Evolutionary conservation across 2,329 filamentous ascomycete genomes (phyloP), one percentile per base, ranked within the genome.

Genomic region (Ilyonectria mors-panacis): DNA sequence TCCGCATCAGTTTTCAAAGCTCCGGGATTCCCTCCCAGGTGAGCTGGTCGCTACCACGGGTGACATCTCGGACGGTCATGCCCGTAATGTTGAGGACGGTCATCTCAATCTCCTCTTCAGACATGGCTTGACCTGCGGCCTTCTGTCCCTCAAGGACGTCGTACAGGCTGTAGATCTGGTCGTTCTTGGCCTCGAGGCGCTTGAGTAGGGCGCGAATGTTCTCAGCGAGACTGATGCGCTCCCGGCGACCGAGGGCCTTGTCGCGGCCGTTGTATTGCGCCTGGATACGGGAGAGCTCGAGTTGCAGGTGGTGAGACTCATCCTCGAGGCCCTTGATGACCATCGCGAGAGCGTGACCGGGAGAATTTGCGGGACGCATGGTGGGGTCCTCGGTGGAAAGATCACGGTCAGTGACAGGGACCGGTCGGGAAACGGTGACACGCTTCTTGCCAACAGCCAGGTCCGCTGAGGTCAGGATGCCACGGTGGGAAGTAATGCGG

Each of bases 101-200:
- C 73, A 90, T 84, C 73, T 92, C 90, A 48, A 91, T 83, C 73
- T 90, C 87, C 21, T 89, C 86, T 71, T 88, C 86, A 1, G 84
- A 87, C 86, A 92, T 91, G 70, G 87, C 85, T 75, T 89, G 87
- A 0, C 89, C 89, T 3, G 86, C 85, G 37, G 85, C 85, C 81
- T 92, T 93, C 78, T 95, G 93, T 6, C 92, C 93, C 79, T 95
- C 93, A 1, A 96, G 85, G 1, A 96, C 93, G 78, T 97, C 94
- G 73, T 95, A 93, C 15, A 97, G 84, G 47, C 89, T 88, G 81
- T 97, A 97, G 47, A 97, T 91, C 79, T 95, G 92, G 68, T 93
- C 91, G 28, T 90, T 89, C 80, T 95, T 94, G 75, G 87, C 86
- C 75, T 94, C 92, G 26, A 94, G 88, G 59, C 88, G 86, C 67